These are phyloP conservation scores for Grigorovia jiainica DNA, from an alignment of 805 yeast species.

Conservation along the genomic window DNA sequence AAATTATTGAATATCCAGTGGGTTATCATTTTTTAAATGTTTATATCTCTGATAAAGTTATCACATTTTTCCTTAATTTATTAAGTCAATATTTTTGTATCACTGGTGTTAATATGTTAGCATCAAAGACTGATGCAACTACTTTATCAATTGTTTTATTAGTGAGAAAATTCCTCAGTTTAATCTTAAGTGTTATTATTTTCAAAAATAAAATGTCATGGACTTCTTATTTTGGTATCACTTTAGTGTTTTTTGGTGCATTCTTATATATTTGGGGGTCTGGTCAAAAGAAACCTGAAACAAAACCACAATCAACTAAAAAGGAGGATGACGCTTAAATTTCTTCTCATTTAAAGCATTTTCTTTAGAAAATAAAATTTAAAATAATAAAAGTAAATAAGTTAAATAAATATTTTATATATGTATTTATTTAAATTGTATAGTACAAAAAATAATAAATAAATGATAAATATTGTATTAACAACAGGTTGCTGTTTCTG, in stretches of 20 bases:
- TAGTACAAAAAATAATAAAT: too few species aligned
- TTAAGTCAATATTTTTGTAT: conserved; percentile 54
- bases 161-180: conserved; percentile 51
- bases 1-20: neutral
- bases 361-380: too few species aligned
- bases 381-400: too few species aligned
- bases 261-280: conserved; percentile 31
- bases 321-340: too few species aligned
- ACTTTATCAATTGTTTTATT: conserved; percentile 54
- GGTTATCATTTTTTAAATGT: neutral
- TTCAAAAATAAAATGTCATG: conserved; percentile 38
- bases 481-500: too few species aligned
- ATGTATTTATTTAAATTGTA: too few species aligned
- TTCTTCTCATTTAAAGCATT: too few species aligned
- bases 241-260: conserved; percentile 48
- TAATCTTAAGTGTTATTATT: conserved; percentile 44
- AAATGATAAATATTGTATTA: too few species aligned
- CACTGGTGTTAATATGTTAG: conserved; percentile 55
- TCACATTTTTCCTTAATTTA: conserved; percentile 34
- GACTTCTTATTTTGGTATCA: conserved; percentile 38
- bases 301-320: neutral
- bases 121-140: conserved; percentile 49
- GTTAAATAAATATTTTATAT: too few species aligned
- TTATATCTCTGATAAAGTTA: conserved; percentile 11
- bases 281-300: conserved; percentile 1